Evolutionary conservation across 257 asterid species (phyloP), one percentile per base, ranked within the genome.

Genomic region (Petunia axillaris): DNA sequence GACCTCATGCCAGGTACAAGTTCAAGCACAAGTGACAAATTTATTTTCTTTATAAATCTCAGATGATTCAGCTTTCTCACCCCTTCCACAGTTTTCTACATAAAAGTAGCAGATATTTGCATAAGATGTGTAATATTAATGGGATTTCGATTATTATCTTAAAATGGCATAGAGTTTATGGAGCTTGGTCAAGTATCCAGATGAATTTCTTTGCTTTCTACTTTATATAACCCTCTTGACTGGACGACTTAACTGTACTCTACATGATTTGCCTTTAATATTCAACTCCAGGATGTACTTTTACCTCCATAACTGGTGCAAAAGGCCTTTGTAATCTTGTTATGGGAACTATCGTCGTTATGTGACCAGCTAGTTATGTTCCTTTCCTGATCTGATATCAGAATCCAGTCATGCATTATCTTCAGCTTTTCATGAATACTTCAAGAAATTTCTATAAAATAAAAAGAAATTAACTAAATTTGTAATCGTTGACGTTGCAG

Each of bases 1-100:
- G 97, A 95, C 83, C 94, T 90, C 92, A 92, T 93, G 98, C 99
- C 98, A 90, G 99, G 99, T 93, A 70, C 78, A 63, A 4, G 37
- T 71, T 59, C 75, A 35, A 41, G 36, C 37, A 37, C 8, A 25
- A 50, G 14, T 39, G 10, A 9, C 4, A 6, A 62, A 11, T 35
- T 78, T 16, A 39, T 2, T 35, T 48, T 38, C 39, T 80, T 68
- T 55, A 8, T 77, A 10, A 3, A 9, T 43, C 64, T 48, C 6
- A 46, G 11, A 48, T 46, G 40, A 50, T 74, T 79, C 74, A 43
- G 52, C 36, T 80, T 63, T 85, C 50, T 71, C 25, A 35, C 1
- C 35, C 40, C 79, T 78, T 38, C 43, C 73, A 54, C 9, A 41
- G 48, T 55, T 63, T 62, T 76, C 48, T 43, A 75, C 58, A 54